These are phyloP conservation scores for Thelonectria blattea DNA, from an alignment of 2,329 filamentous ascomycete species.

Conservation along the genomic window DNA sequence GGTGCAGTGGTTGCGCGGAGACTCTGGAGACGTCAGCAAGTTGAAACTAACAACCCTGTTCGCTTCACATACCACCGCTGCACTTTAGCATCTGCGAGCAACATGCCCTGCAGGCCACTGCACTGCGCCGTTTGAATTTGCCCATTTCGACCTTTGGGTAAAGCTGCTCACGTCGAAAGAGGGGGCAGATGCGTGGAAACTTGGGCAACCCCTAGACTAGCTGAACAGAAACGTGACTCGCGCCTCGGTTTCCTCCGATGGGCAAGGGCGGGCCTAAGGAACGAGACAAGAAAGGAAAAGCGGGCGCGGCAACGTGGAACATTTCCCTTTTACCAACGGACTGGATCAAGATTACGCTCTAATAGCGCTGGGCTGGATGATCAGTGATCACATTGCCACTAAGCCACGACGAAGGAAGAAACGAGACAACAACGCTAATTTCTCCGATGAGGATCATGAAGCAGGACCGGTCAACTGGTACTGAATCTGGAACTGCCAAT, in stretches of 20 bases:
- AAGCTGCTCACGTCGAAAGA: too few relatives aligned
- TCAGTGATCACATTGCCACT: too few relatives aligned
- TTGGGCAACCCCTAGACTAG: too few relatives aligned
- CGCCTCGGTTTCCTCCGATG: too few relatives aligned
- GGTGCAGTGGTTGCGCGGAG: slow-evolving; percentile 15
- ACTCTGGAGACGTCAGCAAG: slow-evolving; percentile 7
- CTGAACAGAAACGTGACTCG: too few relatives aligned
- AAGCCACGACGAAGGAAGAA: background rate
- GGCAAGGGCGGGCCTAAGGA: background rate
- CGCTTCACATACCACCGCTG: slow-evolving; percentile 19
- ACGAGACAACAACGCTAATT: slow-evolving; percentile 8
- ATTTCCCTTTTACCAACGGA: background rate
- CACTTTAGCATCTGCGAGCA: slow-evolving; percentile 23
- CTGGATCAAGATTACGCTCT: background rate
- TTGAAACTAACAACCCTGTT: too few relatives aligned
- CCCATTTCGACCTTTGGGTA: slow-evolving; percentile 4
- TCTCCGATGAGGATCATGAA: background rate
- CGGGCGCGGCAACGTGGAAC: background rate
- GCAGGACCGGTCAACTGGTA: background rate
- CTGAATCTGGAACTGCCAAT: background rate
- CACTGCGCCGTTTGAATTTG: slow-evolving; percentile 21
- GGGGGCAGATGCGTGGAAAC: too few relatives aligned
- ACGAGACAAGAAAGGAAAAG: background rate
- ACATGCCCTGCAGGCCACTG: slow-evolving; percentile 18
- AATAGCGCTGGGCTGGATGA: background rate